Percentiles rank a stretch among this genome's conserved stretches.
These are phyloP conservation scores for Telopea speciosissima DNA, from an alignment of 177 flowering plant genomes.

Conservation along the genomic window DNA sequence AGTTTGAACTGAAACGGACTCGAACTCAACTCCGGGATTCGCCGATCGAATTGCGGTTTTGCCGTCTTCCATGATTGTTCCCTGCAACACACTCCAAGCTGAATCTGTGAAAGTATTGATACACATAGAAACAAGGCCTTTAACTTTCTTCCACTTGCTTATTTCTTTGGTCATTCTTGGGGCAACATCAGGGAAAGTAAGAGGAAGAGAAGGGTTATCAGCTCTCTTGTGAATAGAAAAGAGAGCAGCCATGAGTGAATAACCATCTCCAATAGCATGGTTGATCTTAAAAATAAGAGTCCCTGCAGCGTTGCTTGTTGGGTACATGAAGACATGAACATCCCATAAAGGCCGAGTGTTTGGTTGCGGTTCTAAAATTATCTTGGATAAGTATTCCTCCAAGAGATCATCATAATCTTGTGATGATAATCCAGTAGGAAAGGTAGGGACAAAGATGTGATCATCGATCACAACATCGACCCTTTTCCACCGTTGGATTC, in stretches of 20 bases:
- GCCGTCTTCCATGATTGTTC: conserved; percentile 17
- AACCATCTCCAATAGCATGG: conserved; percentile 26
- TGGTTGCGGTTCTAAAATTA: not conserved
- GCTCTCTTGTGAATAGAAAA: conserved; percentile 21
- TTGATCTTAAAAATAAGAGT: conserved; percentile 17
- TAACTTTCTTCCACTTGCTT: not conserved
- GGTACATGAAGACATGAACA: conserved; percentile 20
- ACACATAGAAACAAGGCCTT: not conserved
- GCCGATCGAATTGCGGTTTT: conserved; percentile 17
- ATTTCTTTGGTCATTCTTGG: not conserved
- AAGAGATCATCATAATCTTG: not conserved
- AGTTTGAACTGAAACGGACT: conserved; percentile 9
- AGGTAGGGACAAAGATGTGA: not conserved
- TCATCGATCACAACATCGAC: not conserved
- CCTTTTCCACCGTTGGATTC: not conserved
- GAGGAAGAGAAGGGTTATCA: conserved; percentile 21
- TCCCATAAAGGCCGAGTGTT: conserved; percentile 19
- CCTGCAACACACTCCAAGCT: conserved; percentile 13
- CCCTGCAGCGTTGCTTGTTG: conserved; percentile 11
- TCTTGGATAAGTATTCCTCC: not conserved
- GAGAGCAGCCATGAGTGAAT: conserved; percentile 21
- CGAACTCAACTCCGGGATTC: conserved; percentile 7
- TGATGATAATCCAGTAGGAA: not conserved
- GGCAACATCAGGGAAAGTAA: conserved; percentile 16
- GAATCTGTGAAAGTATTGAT: conserved; percentile 14